Evolutionary conservation across 257 asterid species (phyloP).

Genomic region (Ilex asprella): DNA sequence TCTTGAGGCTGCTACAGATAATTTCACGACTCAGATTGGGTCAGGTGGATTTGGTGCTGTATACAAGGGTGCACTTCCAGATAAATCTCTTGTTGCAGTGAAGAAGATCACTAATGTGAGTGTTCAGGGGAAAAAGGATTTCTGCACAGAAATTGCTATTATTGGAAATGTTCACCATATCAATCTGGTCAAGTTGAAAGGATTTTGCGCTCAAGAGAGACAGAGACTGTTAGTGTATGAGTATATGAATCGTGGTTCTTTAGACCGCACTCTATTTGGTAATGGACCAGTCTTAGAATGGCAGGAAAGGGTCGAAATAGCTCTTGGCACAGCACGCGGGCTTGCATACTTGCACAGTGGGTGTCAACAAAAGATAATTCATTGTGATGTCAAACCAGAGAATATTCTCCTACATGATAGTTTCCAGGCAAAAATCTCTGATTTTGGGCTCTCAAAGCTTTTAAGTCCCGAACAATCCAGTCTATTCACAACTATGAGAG

Average conservation of each 20-base stretch:
- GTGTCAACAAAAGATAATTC: slow-evolving; percentile 63
- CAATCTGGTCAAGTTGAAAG: slow-evolving; percentile 63
- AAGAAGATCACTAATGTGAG: slow-evolving; percentile 48
- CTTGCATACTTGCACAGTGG: slow-evolving; percentile 68
- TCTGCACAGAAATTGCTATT: slow-evolving; percentile 58
- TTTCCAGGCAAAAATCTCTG: slow-evolving; percentile 62
- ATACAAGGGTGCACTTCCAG: slow-evolving; percentile 50
- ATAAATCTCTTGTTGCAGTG: slow-evolving; percentile 55
- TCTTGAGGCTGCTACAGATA: slow-evolving; percentile 47
- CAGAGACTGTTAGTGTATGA: slow-evolving; percentile 64
- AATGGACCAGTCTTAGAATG: slow-evolving; percentile 57
- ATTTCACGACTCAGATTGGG: slow-evolving; percentile 52
- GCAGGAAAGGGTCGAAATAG: slow-evolving; percentile 57
- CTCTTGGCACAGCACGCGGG: slow-evolving; percentile 67
- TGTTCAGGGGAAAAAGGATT: slow-evolving; percentile 52
- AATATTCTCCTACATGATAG: slow-evolving; percentile 60
- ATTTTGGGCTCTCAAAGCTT: slow-evolving; percentile 77
- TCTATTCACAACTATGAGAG: slow-evolving; percentile 74
- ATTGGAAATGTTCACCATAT: slow-evolving; percentile 70
- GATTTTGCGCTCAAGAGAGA: slow-evolving; percentile 52
- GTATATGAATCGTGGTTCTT: slow-evolving; percentile 69
- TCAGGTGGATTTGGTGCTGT: slow-evolving; percentile 75
- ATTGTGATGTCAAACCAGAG: slow-evolving; percentile 76
- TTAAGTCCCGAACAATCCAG: slow-evolving; percentile 48
- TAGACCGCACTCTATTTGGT: slow-evolving; percentile 59